Evolutionary conservation across 257 asterid genomes (phyloP).

Genomic region (Solanum pinnatisectum): DNA sequence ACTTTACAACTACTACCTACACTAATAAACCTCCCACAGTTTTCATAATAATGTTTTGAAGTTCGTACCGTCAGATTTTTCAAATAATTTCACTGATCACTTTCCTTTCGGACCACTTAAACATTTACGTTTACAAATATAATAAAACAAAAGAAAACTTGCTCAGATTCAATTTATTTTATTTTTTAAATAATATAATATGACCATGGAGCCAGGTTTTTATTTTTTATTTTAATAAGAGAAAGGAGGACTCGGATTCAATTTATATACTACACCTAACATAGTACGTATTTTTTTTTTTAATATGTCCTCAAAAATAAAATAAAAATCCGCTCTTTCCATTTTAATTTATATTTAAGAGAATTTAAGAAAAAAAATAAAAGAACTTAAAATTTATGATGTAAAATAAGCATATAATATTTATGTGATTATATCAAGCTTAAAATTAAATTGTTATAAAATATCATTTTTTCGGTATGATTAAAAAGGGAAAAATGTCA

Average conservation of each 20-base stretch:
- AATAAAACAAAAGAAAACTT: background rate
- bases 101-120: background rate
- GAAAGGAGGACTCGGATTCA: too few species aligned
- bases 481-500: background rate
- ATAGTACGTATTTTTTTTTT: too few species aligned
- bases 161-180: background rate
- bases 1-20: background rate
- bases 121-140: background rate
- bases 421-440: too few species aligned
- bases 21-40: background rate
- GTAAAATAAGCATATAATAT: background rate
- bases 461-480: too few species aligned
- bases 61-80: background rate
- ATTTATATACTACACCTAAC: too few species aligned
- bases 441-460: too few species aligned
- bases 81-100: background rate
- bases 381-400: background rate
- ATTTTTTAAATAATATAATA: too few species aligned
- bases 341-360: too few species aligned
- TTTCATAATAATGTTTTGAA: background rate
- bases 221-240: too few species aligned
- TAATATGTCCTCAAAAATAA: background rate
- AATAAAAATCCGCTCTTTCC: background rate
- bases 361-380: background rate
- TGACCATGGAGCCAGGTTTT: background rate